These are phyloP conservation scores for Metschnikowia koreensis DNA, from an alignment of 805 yeast species.

Conservation along the genomic window DNA sequence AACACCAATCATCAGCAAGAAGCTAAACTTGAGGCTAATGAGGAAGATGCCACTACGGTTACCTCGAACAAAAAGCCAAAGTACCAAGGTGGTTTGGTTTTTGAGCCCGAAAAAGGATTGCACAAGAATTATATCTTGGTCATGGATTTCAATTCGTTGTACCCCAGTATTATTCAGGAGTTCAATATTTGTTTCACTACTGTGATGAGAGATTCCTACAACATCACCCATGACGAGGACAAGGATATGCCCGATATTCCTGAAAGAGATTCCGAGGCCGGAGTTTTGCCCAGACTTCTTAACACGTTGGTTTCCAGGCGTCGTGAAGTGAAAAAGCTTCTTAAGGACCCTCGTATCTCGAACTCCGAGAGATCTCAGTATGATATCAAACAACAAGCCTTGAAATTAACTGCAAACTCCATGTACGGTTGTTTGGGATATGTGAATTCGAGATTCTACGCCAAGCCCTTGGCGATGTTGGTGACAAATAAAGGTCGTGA, in stretches of 20 bases:
- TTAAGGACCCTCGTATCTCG: conserved; percentile 70
- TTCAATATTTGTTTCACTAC: conserved; percentile 97
- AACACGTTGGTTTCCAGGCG: conserved; percentile 86
- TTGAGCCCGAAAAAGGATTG: conserved; percentile 94
- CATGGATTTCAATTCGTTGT: conserved; percentile 97
- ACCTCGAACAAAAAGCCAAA: conserved; percentile 66
- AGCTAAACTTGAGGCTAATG: conserved; percentile 31
- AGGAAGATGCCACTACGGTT: conserved; percentile 44
- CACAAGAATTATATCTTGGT: conserved; percentile 87
- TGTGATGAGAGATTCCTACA: conserved; percentile 62
- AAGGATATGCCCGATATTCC: conserved; percentile 71
- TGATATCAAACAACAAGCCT: conserved; percentile 94
- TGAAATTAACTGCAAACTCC: conserved; percentile 96
- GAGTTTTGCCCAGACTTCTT: conserved; percentile 83
- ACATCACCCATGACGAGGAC: conserved; percentile 46
- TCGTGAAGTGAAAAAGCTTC: conserved; percentile 82
- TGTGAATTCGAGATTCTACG: conserved; percentile 87
- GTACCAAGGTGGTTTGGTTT: conserved; percentile 90
- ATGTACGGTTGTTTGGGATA: conserved; percentile 99
- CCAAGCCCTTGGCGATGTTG: conserved; percentile 92
- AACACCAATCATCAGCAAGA: conserved; percentile 36
- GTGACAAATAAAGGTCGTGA: conserved; percentile 96
- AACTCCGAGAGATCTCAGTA: conserved; percentile 72
- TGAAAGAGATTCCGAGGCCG: conserved; percentile 53
- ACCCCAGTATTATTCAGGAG: conserved; percentile 96